These are phyloP conservation scores for Leccinum subtestaceum DNA, from an alignment of 768 basidiomycete genomes.

Conservation along the genomic window DNA sequence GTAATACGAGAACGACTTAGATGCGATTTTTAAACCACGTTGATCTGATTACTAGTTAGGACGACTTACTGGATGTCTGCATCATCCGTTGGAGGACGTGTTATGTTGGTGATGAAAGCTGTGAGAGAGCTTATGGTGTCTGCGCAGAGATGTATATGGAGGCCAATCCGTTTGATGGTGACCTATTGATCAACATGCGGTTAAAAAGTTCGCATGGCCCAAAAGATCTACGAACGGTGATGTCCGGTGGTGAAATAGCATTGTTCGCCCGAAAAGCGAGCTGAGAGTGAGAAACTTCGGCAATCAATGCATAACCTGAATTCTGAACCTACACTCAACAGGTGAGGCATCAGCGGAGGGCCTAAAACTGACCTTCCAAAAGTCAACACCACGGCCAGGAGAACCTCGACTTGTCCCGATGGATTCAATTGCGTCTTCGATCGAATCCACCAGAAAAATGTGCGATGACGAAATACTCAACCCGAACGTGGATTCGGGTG, in stretches of 20 bases:
- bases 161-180: constrained; percentile 46
- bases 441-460: constrained; percentile 54
- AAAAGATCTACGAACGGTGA: constrained; percentile 34
- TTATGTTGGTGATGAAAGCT: constrained; percentile 53
- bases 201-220: not conserved
- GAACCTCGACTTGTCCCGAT: constrained; percentile 19
- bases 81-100: constrained; percentile 38
- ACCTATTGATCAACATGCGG: constrained; percentile 40
- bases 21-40: not conserved
- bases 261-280: constrained; percentile 37
- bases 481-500: constrained; percentile 51
- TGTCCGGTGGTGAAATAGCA: constrained; percentile 33
- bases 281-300: constrained; percentile 54
- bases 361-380: constrained; percentile 63
- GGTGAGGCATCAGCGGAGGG: not conserved
- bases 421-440: constrained; percentile 32
- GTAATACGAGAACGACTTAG: constrained; percentile 11
- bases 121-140: constrained; percentile 65
- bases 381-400: constrained; percentile 36
- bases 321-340: constrained; percentile 35
- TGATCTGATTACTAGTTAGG: not conserved
- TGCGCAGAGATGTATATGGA: constrained; percentile 72
- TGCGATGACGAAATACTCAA: constrained; percentile 48
- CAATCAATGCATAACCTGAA: constrained; percentile 66
- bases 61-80: constrained; percentile 27